Evolutionary conservation across 768 basidiomycete species (phyloP).

Genomic region (Pleurotus tuoliensis): DNA sequence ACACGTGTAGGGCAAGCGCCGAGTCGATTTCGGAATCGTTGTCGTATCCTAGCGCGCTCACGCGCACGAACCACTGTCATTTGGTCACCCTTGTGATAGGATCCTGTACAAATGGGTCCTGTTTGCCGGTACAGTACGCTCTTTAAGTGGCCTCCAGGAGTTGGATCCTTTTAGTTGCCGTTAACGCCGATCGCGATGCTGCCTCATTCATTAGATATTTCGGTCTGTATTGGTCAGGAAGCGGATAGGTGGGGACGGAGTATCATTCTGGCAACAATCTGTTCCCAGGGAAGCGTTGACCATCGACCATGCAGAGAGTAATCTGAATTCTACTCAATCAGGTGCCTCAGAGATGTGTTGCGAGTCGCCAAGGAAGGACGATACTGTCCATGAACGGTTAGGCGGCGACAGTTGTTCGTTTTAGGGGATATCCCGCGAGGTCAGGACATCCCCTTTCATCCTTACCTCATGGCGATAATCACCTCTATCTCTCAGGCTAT

Average conservation of each 20-base stretch:
- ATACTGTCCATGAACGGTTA: neutral
- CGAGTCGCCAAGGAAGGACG: neutral
- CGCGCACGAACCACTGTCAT: neutral
- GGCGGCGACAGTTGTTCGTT: neutral
- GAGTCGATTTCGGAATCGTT: neutral
- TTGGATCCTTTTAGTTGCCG: neutral
- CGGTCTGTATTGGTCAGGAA: neutral
- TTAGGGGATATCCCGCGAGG: conserved; percentile 4
- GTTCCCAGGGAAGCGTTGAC: neutral
- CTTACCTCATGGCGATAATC: conserved; percentile 9
- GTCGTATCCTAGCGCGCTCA: neutral
- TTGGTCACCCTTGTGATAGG: neutral
- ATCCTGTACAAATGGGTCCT: neutral
- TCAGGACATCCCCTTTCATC: neutral
- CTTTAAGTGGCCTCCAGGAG: neutral
- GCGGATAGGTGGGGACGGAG: too few species aligned
- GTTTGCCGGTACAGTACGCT: neutral
- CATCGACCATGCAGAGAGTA: neutral
- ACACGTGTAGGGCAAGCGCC: neutral
- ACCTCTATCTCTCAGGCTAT: conserved; percentile 7
- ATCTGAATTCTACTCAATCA: neutral
- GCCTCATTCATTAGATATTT: neutral
- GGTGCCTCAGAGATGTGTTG: neutral
- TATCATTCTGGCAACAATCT: neutral
- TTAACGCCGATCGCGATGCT: conserved; percentile 1